These are phyloP conservation scores for Linderniella brevidens DNA, from an alignment of 257 asterid genomes.

Conservation along the genomic window DNA sequence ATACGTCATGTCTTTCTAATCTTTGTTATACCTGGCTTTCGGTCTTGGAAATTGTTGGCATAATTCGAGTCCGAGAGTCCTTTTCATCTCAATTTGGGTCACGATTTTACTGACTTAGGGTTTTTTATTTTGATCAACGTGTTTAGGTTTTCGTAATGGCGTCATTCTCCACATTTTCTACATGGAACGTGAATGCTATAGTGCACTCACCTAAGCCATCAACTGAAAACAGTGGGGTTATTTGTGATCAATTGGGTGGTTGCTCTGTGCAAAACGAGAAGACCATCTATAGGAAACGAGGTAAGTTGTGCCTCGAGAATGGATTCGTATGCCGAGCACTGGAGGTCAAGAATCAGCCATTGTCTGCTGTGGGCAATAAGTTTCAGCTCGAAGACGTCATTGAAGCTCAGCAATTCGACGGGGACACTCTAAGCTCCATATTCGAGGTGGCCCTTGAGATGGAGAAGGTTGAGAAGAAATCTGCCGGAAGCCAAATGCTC, in stretches of 20 bases:
- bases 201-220: slow-evolving; percentile 14
- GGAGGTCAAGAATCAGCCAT: slow-evolving; percentile 25
- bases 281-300: slow-evolving; percentile 8
- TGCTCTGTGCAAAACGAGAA: slow-evolving; percentile 13
- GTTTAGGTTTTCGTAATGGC: slow-evolving; percentile 24
- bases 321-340: slow-evolving; percentile 33
- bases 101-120: background rate
- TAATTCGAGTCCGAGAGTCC: too few relatives aligned
- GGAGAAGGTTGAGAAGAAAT: slow-evolving; percentile 79
- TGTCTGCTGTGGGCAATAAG: slow-evolving; percentile 25
- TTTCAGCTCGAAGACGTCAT: slow-evolving; percentile 67
- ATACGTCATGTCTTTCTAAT: too few relatives aligned
- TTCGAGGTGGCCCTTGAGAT: slow-evolving; percentile 77
- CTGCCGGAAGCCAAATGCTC: slow-evolving; percentile 51
- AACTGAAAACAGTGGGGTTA: slow-evolving; percentile 9
- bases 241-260: slow-evolving; percentile 12
- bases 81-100: too few relatives aligned
- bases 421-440: slow-evolving; percentile 59
- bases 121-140: slow-evolving; percentile 11
- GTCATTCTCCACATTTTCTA: slow-evolving; percentile 18
- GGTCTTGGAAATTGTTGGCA: too few relatives aligned
- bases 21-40: too few relatives aligned
- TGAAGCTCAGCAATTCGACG: slow-evolving; percentile 86
- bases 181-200: slow-evolving; percentile 15
- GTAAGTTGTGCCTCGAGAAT: slow-evolving; percentile 9